phyloP scores from a whole-genome alignment of 2,329 filamentous ascomycete genomes.

The Phyllosticta capitalensis region DNA sequence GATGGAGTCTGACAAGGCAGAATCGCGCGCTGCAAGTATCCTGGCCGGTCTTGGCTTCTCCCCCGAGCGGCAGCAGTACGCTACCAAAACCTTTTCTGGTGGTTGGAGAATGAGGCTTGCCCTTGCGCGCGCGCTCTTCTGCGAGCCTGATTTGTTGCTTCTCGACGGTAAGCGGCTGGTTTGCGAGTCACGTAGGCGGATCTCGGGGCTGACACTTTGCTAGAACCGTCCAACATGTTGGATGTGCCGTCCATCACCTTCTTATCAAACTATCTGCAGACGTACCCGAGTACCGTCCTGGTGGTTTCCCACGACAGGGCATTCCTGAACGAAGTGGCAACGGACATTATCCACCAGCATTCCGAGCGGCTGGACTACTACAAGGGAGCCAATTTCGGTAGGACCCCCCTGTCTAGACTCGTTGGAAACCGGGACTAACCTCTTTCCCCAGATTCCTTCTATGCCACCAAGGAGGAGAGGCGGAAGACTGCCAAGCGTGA shows the following conservation, averaged over 20 bases:
- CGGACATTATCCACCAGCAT: slow-evolving; percentile 97
- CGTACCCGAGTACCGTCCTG: slow-evolving; percentile 86
- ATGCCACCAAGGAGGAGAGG: slow-evolving; percentile 92
- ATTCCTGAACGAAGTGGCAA: slow-evolving; percentile 98
- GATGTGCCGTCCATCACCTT: slow-evolving; percentile 99
- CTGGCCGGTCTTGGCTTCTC: slow-evolving; percentile 96
- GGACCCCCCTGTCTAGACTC: slow-evolving; percentile 14
- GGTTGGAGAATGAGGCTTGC: slow-evolving; percentile 99
- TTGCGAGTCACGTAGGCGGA: slow-evolving; percentile 2
- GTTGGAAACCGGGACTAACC: slow-evolving; percentile 10
- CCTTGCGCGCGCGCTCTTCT: slow-evolving; percentile 89
- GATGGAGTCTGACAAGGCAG: slow-evolving; percentile 99
- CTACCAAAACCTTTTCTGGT: slow-evolving; percentile 97
- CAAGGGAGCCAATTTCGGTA: slow-evolving; percentile 83
- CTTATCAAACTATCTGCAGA: slow-evolving; percentile 88
- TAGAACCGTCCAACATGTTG: slow-evolving; percentile 99
- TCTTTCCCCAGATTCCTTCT: slow-evolving; percentile 62
- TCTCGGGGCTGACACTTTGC: slow-evolving; percentile 3
- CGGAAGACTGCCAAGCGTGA: slow-evolving; percentile 94
- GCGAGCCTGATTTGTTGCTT: slow-evolving; percentile 88
- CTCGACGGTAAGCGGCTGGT: slow-evolving; percentile 53
- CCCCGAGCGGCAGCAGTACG: slow-evolving; percentile 77
- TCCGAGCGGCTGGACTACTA: slow-evolving; percentile 97
- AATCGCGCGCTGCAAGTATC: slow-evolving; percentile 90
- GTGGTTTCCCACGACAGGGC: slow-evolving; percentile 98